Evolutionary conservation across 495 filamentous ascomycete species (phyloP).

Genomic region (Penicillium roqueforti): DNA sequence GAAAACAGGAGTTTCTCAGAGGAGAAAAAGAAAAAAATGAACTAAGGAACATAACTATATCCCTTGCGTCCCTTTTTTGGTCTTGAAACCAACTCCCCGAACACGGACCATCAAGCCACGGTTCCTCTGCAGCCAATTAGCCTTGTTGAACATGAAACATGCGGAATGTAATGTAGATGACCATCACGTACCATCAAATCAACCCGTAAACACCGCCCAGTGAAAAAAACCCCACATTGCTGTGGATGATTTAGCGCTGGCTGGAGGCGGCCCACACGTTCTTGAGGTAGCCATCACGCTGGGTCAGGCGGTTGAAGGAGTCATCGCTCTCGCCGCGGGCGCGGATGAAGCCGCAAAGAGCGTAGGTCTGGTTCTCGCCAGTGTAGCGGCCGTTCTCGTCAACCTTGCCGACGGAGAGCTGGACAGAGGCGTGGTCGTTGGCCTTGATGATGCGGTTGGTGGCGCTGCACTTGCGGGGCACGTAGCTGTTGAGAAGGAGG

Average conservation of each 20-base stretch:
- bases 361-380: conserved; percentile 95
- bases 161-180: too few species aligned
- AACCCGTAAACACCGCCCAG: conserved; percentile 29
- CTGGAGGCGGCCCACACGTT: conserved; percentile 79
- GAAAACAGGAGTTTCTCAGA: conserved; percentile 27
- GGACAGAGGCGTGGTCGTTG: conserved; percentile 93
- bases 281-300: conserved; percentile 95
- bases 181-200: conserved; percentile 29
- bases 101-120: conserved; percentile 31
- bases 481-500: conserved; percentile 61
- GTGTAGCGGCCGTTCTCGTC: conserved; percentile 96
- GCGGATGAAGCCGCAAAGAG: conserved; percentile 95
- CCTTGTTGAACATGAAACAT: not conserved
- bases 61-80: conserved; percentile 22
- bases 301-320: conserved; percentile 87
- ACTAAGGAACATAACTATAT: conserved; percentile 21
- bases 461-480: conserved; percentile 96
- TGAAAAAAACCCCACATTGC: conserved; percentile 17
- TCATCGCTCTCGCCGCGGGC: conserved; percentile 98
- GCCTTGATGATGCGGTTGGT: conserved; percentile 99
- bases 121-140: conserved; percentile 21
- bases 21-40: conserved; percentile 22
- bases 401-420: conserved; percentile 86
- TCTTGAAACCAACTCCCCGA: conserved; percentile 26
- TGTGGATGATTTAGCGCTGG: conserved; percentile 56